A percentile compares a stretch with the other conserved stretches of the same genome.
phyloP scores from a whole-genome alignment of 306 rosid species.

The Casuarina equisetifolia region DNA sequence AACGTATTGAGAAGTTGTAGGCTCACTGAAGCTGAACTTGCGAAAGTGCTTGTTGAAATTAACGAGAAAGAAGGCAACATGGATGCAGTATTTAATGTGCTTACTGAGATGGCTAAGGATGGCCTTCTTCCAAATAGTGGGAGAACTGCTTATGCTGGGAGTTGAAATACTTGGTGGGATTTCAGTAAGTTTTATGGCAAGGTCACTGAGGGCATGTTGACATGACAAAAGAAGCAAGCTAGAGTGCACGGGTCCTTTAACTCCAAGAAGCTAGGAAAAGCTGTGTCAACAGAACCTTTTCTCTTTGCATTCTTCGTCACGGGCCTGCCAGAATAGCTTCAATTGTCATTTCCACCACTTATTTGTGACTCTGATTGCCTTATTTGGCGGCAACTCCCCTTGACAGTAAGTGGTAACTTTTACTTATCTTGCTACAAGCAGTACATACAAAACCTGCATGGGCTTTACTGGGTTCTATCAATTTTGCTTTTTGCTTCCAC shows the following conservation, averaged over 20 bases:
- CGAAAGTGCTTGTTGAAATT: slow-evolving; percentile 64
- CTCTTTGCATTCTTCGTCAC: neutral
- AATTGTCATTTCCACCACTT: neutral
- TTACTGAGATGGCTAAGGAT: slow-evolving; percentile 78
- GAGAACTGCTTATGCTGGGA: slow-evolving; percentile 17
- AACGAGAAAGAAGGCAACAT: slow-evolving; percentile 87
- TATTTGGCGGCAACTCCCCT: neutral
- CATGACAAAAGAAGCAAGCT: slow-evolving; percentile 5
- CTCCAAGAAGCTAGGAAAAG: neutral
- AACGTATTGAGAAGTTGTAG: slow-evolving; percentile 56
- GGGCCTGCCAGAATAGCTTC: neutral
- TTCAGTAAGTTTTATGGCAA: too few species aligned
- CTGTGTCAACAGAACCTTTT: neutral
- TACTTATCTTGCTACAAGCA: neutral
- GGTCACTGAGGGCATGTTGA: neutral
- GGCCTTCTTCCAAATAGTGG: slow-evolving; percentile 74
- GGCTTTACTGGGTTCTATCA: neutral
- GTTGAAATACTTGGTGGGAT: neutral
- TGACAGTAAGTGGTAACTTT: neutral
- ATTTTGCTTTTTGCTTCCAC: neutral
- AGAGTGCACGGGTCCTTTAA: neutral
- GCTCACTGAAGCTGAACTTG: slow-evolving; percentile 68
- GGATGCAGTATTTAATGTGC: slow-evolving; percentile 65
- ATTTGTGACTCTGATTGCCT: neutral
- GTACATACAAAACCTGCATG: neutral